These are phyloP conservation scores for Gynochthodes officinalis DNA, from an alignment of 257 asterid genomes.

Conservation along the genomic window DNA sequence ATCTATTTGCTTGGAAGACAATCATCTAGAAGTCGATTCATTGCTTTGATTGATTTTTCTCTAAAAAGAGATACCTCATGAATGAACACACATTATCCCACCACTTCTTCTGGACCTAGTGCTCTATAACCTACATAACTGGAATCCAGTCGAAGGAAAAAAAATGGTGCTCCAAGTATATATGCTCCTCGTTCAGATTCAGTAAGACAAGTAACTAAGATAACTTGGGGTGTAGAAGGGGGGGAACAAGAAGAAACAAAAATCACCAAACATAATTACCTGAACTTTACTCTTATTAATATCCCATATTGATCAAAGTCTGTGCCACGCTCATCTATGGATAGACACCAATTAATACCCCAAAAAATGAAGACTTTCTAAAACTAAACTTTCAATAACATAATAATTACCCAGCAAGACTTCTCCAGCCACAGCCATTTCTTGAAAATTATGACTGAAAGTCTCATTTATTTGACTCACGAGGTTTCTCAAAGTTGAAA, in stretches of 20 bases:
- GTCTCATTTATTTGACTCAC: slow-evolving; percentile 78
- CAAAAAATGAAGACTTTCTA: slow-evolving; percentile 6
- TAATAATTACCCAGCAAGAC: slow-evolving; percentile 67
- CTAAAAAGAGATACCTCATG: not conserved
- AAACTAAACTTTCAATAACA: slow-evolving; percentile 14
- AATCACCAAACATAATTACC: slow-evolving; percentile 44
- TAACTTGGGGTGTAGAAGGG: not conserved
- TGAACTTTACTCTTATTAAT: slow-evolving; percentile 91
- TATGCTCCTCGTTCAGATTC: not conserved
- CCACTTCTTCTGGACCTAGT: not conserved
- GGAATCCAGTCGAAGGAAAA: not conserved
- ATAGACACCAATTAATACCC: slow-evolving; percentile 23
- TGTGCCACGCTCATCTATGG: slow-evolving; percentile 73
- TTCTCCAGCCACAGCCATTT: slow-evolving; percentile 99
- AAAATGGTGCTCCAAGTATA: not conserved
- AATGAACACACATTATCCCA: not conserved
- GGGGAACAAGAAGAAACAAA: not conserved
- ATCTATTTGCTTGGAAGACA: not conserved
- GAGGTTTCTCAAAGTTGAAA: slow-evolving; percentile 72
- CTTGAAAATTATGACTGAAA: slow-evolving; percentile 84
- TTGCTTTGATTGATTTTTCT: not conserved
- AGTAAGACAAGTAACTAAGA: not conserved
- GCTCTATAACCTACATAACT: not conserved
- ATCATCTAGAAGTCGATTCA: not conserved
- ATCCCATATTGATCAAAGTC: slow-evolving; percentile 89